Conservation (phyloP, 169 alveolate species). For the Cardiosporidium cionae region DNA sequence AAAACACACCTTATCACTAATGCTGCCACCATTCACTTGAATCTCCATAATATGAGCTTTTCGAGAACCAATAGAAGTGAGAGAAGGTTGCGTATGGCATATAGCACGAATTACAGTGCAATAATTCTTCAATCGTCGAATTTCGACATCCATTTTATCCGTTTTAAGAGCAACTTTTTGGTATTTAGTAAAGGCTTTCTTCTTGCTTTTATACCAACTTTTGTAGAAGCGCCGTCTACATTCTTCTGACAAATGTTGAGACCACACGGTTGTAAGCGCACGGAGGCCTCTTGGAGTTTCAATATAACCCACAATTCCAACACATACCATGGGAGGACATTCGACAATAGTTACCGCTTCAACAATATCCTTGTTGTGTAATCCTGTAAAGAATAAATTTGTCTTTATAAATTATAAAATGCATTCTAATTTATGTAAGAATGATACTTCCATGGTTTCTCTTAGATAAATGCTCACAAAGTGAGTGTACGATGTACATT, state of each 20-base stretch:
- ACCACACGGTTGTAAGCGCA: slow-evolving; percentile 97
- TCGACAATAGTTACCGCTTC: slow-evolving; percentile 99
- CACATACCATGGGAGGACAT: slow-evolving; percentile 96
- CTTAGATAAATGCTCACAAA: not conserved
- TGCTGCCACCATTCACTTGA: slow-evolving; percentile 97
- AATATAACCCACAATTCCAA: slow-evolving; percentile 98
- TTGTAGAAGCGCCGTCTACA: slow-evolving; percentile 97
- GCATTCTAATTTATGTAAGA: too few relatives aligned
- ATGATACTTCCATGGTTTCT: not conserved
- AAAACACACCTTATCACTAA: slow-evolving; percentile 79
- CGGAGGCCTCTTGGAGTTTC: slow-evolving; percentile 98
- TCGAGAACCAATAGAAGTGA: slow-evolving; percentile 85
- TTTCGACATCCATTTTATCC: slow-evolving; percentile 77
- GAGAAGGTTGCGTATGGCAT: slow-evolving; percentile 96
- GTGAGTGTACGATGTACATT: not conserved
- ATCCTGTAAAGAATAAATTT: slow-evolving; percentile 39
- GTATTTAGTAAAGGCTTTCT: slow-evolving; percentile 98
- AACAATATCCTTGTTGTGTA: slow-evolving; percentile 97
- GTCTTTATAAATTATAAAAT: too few relatives aligned
- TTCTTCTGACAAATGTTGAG: slow-evolving; percentile 94
- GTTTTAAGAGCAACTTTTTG: slow-evolving; percentile 76
- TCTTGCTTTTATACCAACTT: slow-evolving; percentile 93
- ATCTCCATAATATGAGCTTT: slow-evolving; percentile 99
- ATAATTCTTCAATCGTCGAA: slow-evolving; percentile 89
- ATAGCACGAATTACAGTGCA: slow-evolving; percentile 96